Conservation (phyloP, 169 alveolate genomes). For the Fabrea salina region DNA sequence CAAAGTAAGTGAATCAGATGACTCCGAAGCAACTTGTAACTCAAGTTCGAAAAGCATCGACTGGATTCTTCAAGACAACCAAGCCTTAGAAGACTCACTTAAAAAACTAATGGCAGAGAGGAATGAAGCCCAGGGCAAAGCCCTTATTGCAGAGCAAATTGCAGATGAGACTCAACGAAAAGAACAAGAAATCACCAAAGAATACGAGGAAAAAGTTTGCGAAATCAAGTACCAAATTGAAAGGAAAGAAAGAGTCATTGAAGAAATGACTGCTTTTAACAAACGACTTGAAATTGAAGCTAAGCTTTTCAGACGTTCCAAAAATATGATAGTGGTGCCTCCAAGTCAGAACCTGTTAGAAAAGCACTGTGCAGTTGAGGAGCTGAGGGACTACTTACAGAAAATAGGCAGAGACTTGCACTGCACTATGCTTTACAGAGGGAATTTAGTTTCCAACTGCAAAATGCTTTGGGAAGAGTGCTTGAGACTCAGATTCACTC, state of each 20-base stretch:
- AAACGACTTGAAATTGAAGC: slow-evolving; percentile 9
- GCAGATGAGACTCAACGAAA: not conserved
- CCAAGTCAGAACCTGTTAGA: slow-evolving; percentile 13
- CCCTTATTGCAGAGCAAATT: slow-evolving; percentile 20
- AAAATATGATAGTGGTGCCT: slow-evolving; percentile 22
- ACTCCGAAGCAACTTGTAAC: slow-evolving; percentile 8
- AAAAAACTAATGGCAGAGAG: not conserved
- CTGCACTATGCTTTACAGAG: not conserved
- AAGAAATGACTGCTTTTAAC: not conserved
- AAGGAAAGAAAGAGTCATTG: not conserved
- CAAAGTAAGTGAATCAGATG: not conserved
- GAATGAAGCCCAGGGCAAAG: slow-evolving; percentile 20
- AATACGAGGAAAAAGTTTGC: slow-evolving; percentile 3
- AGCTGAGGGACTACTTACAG: not conserved
- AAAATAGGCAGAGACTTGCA: not conserved
- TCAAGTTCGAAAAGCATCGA: too few species aligned
- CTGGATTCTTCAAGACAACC: too few species aligned
- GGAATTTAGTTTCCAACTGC: not conserved
- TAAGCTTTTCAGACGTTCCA: not conserved
- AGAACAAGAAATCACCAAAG: slow-evolving; percentile 15
- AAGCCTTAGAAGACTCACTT: too few species aligned
- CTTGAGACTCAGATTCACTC: not conserved
- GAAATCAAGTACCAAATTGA: slow-evolving; percentile 10
- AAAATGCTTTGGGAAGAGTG: not conserved
- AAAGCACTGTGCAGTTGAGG: not conserved